Percentiles rank a stretch among this genome's conserved stretches.
Evolutionary conservation across 148 eudicot genomes (phyloP).

Genomic region (Nyssa sinensis): DNA sequence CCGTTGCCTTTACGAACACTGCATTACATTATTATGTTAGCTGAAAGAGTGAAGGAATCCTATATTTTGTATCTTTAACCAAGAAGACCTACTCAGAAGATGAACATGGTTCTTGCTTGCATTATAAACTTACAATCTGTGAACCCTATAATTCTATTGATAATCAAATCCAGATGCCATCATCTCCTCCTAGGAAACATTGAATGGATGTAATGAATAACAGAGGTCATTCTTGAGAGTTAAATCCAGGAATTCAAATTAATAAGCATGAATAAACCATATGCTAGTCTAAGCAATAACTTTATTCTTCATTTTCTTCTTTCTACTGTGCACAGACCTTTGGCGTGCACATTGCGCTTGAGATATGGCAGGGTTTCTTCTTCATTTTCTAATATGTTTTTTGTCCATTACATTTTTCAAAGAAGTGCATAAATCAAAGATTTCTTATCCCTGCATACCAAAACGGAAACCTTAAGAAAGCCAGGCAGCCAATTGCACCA

Average conservation of each 20-base stretch:
- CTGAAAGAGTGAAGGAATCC: neutral
- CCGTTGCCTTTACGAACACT: slow-evolving; percentile 43
- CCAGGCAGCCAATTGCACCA: neutral
- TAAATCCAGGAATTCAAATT: too few species aligned
- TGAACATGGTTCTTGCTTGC: slow-evolving; percentile 2
- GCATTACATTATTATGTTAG: neutral
- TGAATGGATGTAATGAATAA: neutral
- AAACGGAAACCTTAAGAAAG: neutral
- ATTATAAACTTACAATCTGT: slow-evolving; percentile 1
- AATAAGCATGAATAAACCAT: too few species aligned
- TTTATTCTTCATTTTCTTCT: neutral
- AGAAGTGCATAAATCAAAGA: neutral
- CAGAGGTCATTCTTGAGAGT: neutral
- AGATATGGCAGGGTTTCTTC: too few species aligned
- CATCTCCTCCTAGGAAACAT: neutral
- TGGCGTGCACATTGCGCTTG: too few species aligned
- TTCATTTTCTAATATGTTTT: too few species aligned
- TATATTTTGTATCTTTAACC: neutral
- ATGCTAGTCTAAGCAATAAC: too few species aligned
- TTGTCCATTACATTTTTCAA: too few species aligned
- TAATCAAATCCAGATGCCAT: neutral
- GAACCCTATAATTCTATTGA: neutral
- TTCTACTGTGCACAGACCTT: too few species aligned
- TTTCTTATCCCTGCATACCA: neutral
- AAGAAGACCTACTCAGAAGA: neutral